Evolutionary conservation across 306 rosid genomes (phyloP).

Genomic region (Trifolium repens): DNA sequence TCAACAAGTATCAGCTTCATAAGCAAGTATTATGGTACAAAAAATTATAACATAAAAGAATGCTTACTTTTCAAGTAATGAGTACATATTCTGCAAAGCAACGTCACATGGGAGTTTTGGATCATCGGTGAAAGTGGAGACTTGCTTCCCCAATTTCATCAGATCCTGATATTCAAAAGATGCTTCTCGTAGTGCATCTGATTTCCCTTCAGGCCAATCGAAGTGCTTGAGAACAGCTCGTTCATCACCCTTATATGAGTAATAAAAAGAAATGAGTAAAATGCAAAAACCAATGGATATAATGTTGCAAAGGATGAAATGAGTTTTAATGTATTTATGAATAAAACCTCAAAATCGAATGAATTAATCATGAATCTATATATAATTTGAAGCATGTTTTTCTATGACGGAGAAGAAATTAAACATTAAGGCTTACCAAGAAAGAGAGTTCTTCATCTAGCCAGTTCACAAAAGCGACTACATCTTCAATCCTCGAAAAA

Average conservation of each 20-base stretch:
- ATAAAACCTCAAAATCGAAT: too few relatives aligned
- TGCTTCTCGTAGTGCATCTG: conserved; percentile 96
- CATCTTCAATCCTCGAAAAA: conserved; percentile 72
- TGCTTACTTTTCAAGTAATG: conserved; percentile 91
- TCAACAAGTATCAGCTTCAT: conserved; percentile 29
- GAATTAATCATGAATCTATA: too few relatives aligned
- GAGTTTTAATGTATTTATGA: too few relatives aligned
- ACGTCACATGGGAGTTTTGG: conserved; percentile 75
- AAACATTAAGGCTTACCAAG: conserved; percentile 44
- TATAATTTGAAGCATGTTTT: conserved; percentile 6
- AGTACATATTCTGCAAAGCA: conserved; percentile 91
- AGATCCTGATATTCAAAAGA: conserved; percentile 95
- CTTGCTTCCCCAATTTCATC: conserved; percentile 78
- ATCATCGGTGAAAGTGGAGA: conserved; percentile 83
- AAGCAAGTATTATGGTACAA: conserved; percentile 18
- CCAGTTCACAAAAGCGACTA: conserved; percentile 96
- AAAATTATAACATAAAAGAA: conserved; percentile 16
- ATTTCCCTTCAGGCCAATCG: conserved; percentile 99
- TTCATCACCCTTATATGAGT: conserved; percentile 74
- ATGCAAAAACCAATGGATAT: neutral
- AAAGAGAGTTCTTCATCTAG: conserved; percentile 81
- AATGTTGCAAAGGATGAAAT: too few relatives aligned
- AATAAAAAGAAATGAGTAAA: conserved; percentile 34
- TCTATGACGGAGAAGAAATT: conserved; percentile 3
- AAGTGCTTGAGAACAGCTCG: conserved; percentile 99